phyloP scores from a whole-genome alignment of 768 basidiomycete genomes.

The Naganishia friedmannii region DNA sequence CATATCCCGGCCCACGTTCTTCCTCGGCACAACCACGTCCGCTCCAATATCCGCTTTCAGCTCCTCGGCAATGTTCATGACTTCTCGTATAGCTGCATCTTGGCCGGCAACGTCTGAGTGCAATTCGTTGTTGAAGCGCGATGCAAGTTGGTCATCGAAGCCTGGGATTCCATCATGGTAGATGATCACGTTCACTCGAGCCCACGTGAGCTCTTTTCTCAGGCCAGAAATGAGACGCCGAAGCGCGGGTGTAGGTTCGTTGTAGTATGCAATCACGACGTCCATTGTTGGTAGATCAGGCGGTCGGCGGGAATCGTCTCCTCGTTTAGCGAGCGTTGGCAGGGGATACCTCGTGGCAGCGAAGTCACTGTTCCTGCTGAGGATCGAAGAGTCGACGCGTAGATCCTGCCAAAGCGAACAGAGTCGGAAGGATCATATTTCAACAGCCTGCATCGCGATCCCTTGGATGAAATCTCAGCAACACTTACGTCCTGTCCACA shows the following conservation, averaged over 20 bases:
- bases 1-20: not conserved
- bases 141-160: not conserved
- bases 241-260: not conserved
- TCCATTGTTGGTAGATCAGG: not conserved
- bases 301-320: too few relatives aligned
- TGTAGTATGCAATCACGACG: conserved; percentile 1
- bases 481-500: not conserved
- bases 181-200: not conserved
- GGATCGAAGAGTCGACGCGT: not conserved
- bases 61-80: not conserved
- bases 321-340: not conserved
- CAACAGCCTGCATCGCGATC: too few relatives aligned
- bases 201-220: conserved; percentile 6
- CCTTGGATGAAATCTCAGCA: too few relatives aligned
- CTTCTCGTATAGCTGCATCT: not conserved
- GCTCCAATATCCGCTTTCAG: not conserved
- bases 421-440: not conserved
- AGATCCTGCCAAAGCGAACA: not conserved
- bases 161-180: not conserved
- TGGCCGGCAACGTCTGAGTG: not conserved
- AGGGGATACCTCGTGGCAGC: not conserved
- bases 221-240: not conserved
- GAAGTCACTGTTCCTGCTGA: not conserved
- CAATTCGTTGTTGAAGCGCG: not conserved
- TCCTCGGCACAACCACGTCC: conserved; percentile 8